phyloP scores from a whole-genome alignment of 2,329 filamentous ascomycete species.

The Phaeoacremonium minimum region DNA sequence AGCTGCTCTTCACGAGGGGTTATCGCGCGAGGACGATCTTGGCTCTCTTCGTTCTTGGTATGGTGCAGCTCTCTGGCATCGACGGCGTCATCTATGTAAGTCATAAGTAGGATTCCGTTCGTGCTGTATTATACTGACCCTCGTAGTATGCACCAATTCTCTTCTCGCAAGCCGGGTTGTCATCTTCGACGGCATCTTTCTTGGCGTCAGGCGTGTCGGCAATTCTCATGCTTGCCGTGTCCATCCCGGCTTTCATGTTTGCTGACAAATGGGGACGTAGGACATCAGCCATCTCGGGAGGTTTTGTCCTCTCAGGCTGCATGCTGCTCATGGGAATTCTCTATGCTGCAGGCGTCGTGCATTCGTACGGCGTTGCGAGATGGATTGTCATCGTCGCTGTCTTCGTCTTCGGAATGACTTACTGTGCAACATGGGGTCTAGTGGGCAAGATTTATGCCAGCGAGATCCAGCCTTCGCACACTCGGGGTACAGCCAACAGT shows the following conservation, averaged over 20 bases:
- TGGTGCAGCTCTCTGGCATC: slow-evolving; percentile 58
- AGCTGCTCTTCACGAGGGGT: slow-evolving; percentile 28
- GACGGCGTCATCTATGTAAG: slow-evolving; percentile 58
- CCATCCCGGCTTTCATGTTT: slow-evolving; percentile 50
- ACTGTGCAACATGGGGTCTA: slow-evolving; percentile 48
- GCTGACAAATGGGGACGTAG: slow-evolving; percentile 55
- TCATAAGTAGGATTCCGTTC: slow-evolving; percentile 2
- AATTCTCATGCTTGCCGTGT: slow-evolving; percentile 52
- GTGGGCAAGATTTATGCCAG: slow-evolving; percentile 50
- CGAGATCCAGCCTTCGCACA: slow-evolving; percentile 53
- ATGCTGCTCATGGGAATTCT: slow-evolving; percentile 51
- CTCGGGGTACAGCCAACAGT: slow-evolving; percentile 48
- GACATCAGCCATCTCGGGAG: slow-evolving; percentile 48
- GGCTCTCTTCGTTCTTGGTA: slow-evolving; percentile 52
- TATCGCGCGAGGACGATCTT: slow-evolving; percentile 43
- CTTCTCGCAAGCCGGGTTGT: slow-evolving; percentile 55
- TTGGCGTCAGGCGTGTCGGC: slow-evolving; percentile 58
- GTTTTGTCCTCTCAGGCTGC: slow-evolving; percentile 38
- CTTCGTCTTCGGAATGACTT: slow-evolving; percentile 43
- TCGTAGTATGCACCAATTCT: slow-evolving; percentile 54
- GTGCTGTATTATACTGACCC: background rate
- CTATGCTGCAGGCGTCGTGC: slow-evolving; percentile 41
- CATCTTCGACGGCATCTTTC: slow-evolving; percentile 48
- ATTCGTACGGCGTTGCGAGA: slow-evolving; percentile 30
- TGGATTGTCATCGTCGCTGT: slow-evolving; percentile 48